Percentiles rank a stretch among this genome's conserved stretches.
Evolutionary conservation across 2,329 filamentous ascomycete species (phyloP).

Genomic region (Cladophialophora bantiana): DNA sequence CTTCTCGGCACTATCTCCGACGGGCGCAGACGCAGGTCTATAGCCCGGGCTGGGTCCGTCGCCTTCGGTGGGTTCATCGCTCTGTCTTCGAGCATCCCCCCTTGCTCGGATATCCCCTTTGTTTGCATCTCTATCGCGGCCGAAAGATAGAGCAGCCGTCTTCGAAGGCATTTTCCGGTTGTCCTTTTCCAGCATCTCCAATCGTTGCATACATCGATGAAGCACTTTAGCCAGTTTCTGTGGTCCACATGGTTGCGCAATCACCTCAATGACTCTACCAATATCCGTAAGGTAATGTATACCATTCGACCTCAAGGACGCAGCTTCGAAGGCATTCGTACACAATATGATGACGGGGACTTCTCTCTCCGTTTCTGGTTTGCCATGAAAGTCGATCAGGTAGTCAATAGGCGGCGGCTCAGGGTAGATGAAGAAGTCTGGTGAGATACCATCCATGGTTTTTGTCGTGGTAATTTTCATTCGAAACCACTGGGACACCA

Average conservation of each 20-base stretch:
- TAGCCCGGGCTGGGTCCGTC: neutral
- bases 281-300: slow-evolving; percentile 38
- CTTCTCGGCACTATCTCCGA: neutral
- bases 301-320: slow-evolving; percentile 42
- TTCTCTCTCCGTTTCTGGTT: slow-evolving; percentile 40
- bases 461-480: slow-evolving; percentile 31
- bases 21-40: neutral
- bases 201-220: slow-evolving; percentile 36
- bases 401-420: slow-evolving; percentile 45
- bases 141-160: slow-evolving; percentile 21
- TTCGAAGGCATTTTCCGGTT: slow-evolving; percentile 12
- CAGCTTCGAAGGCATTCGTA: slow-evolving; percentile 48
- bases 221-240: slow-evolving; percentile 51
- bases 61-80: neutral
- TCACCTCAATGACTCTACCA: slow-evolving; percentile 47
- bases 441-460: slow-evolving; percentile 29
- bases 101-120: neutral
- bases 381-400: slow-evolving; percentile 46
- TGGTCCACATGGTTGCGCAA: slow-evolving; percentile 50
- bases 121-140: neutral
- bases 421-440: slow-evolving; percentile 38
- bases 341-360: slow-evolving; percentile 49
- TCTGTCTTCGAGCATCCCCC: neutral
- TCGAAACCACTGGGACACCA: slow-evolving; percentile 34
- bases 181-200: slow-evolving; percentile 25